These are phyloP conservation scores for Fraxinus floribunda DNA, from an alignment of 305 asterid genomes.

Conservation along the genomic window DNA sequence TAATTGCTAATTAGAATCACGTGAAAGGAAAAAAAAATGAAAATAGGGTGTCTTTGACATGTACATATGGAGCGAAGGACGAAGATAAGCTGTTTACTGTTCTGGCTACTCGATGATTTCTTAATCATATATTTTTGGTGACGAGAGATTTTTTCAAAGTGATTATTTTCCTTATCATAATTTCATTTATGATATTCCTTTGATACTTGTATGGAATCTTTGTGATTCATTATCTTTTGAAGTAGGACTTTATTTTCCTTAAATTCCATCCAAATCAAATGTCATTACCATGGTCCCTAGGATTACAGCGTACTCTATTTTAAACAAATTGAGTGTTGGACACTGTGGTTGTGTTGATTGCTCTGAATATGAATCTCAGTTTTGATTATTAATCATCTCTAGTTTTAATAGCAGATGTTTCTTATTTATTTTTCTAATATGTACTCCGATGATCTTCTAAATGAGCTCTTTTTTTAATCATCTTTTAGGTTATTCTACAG, in stretches of 20 bases:
- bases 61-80: neutral
- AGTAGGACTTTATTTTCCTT: neutral
- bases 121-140: neutral
- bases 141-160: neutral
- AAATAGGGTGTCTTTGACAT: neutral
- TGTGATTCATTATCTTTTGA: neutral
- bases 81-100: constrained; percentile 4
- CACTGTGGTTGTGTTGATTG: constrained; percentile 1
- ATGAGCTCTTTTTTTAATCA: constrained; percentile 11
- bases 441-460: constrained; percentile 10
- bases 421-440: neutral
- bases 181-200: neutral
- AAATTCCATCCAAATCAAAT: constrained; percentile 2
- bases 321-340: constrained; percentile 8
- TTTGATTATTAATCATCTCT: neutral
- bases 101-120: constrained; percentile 6
- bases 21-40: neutral
- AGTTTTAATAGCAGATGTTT: neutral
- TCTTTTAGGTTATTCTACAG: constrained; percentile 84
- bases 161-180: neutral
- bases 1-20: neutral
- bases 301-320: neutral
- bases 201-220: constrained; percentile 15
- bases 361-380: constrained; percentile 13
- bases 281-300: neutral